phyloP scores from a whole-genome alignment of 2,329 filamentous ascomycete species.

The Nemania diffusa region DNA sequence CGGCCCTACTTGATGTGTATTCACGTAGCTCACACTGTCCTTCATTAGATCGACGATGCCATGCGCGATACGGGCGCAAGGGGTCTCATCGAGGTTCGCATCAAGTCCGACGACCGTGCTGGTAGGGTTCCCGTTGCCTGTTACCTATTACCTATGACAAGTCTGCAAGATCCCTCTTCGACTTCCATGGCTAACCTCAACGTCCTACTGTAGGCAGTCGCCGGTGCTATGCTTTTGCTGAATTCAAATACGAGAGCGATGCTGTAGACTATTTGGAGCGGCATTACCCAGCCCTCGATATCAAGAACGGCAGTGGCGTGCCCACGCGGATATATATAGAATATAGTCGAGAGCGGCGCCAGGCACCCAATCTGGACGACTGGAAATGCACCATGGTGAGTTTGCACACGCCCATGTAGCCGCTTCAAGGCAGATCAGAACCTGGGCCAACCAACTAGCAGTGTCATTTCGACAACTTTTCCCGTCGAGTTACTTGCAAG shows the following conservation, averaged over 20 bases:
- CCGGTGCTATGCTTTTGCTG: constrained; percentile 53
- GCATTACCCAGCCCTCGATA: constrained; percentile 51
- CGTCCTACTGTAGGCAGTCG: constrained; percentile 38
- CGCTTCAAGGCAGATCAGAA: not conserved
- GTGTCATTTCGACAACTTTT: constrained; percentile 52
- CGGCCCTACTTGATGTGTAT: not conserved
- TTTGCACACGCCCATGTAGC: not conserved
- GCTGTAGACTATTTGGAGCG: constrained; percentile 54
- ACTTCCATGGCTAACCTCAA: not conserved
- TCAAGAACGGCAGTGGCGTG: constrained; percentile 48
- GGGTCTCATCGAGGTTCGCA: constrained; percentile 48
- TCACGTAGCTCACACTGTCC: constrained; percentile 13
- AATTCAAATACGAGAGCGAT: constrained; percentile 54
- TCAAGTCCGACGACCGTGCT: constrained; percentile 48
- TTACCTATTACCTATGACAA: no score
- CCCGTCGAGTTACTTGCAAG: constrained; percentile 49
- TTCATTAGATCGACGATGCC: constrained; percentile 45
- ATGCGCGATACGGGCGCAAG: constrained; percentile 47
- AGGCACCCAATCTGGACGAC: constrained; percentile 50
- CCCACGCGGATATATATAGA: constrained; percentile 51
- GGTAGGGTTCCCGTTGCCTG: constrained; percentile 32
- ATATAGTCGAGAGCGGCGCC: constrained; percentile 51
- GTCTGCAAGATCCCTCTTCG: not conserved
- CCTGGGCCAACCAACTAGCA: constrained; percentile 33
- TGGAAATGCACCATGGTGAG: constrained; percentile 55